Evolutionary conservation across 164 flowering plant genomes (phyloP), one percentile per base, ranked within the genome.

Genomic region (Liquidambar formosana): DNA sequence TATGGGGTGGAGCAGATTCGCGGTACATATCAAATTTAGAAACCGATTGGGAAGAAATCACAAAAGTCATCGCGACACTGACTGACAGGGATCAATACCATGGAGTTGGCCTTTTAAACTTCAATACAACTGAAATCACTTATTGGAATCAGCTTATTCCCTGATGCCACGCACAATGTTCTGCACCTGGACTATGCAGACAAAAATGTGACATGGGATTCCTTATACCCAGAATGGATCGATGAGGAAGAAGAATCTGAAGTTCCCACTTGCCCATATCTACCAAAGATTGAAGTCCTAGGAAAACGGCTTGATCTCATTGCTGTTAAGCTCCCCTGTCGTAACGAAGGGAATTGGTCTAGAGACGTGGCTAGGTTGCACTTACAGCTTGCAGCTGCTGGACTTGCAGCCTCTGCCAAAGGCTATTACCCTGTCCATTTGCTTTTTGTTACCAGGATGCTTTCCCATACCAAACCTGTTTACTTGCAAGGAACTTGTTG

Each of bases 151-250:
- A 78, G 46, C 76, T 82, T 8, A 45, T 75, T 15, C n/a, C 82
- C 87, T 5, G 79, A 81, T 47, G 78, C 78, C 4, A 67, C 67
- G 53, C 81, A 80, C 51, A 51, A 71, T 25, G 61, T 57, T 21
- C 78, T 88, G 60, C 65, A 67, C 16, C 57, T 86, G 22, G 77
- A 80, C 62, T 58, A 75, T 62, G 84, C 73, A 19, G 77, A 69
- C 0, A 61, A 54, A 26, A 79, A 83, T 53, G 67, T 88, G 12
- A 84, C 88, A 0, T 88, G 92, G 92, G 85, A 88, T 10, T 66
- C 88, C 4, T 57, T 88, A n/a, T 83, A 79, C 45, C 94, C 91
- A 0, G 94, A 87, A 70, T 89, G 94, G n/a, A n/a, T n/a, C n/a
- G n/a, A n/a, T n/a, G n/a, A n/a, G n/a, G n/a, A n/a, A n/a, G n/a